Conservation (phyloP, 345 rosid species). For the Iberis pinnata region DNA sequence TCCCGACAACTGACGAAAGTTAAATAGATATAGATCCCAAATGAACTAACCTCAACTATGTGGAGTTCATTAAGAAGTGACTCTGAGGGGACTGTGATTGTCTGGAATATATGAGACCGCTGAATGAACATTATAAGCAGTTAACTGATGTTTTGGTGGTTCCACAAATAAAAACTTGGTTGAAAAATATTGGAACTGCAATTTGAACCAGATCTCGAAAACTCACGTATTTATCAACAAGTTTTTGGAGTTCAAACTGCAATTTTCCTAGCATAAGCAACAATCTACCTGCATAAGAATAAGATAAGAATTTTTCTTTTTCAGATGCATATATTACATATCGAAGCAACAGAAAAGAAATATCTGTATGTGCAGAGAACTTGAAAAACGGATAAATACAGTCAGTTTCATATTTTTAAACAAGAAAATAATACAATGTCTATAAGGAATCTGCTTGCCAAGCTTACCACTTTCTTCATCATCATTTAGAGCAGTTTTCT, state of each 20-base stretch:
- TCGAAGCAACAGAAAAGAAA: conserved; percentile 1
- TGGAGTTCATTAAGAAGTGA: conserved; percentile 95
- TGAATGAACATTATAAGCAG: conserved; percentile 34
- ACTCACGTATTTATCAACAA: conserved; percentile 88
- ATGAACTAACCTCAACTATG: conserved; percentile 80
- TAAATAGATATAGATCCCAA: conserved; percentile 13
- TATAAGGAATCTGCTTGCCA: neutral
- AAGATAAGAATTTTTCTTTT: conserved; percentile 10
- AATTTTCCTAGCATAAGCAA: conserved; percentile 79
- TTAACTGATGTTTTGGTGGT: conserved; percentile 6
- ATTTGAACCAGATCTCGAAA: conserved; percentile 3
- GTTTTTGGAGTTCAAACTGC: conserved; percentile 79
- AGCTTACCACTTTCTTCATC: conserved; percentile 86
- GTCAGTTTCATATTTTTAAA: neutral
- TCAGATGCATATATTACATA: neutral
- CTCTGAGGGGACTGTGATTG: conserved; percentile 85
- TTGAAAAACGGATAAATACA: neutral
- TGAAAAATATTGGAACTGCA: conserved; percentile 3
- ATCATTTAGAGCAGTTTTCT: conserved; percentile 65
- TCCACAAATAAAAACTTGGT: conserved; percentile 1
- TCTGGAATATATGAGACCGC: conserved; percentile 76
- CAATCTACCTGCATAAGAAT: conserved; percentile 54
- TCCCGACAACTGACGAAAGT: neutral
- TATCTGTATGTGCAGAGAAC: neutral
- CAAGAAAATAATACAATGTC: neutral